These are phyloP conservation scores for Colletotrichum lupini DNA, from an alignment of 2,329 filamentous ascomycete genomes.

Conservation along the genomic window DNA sequence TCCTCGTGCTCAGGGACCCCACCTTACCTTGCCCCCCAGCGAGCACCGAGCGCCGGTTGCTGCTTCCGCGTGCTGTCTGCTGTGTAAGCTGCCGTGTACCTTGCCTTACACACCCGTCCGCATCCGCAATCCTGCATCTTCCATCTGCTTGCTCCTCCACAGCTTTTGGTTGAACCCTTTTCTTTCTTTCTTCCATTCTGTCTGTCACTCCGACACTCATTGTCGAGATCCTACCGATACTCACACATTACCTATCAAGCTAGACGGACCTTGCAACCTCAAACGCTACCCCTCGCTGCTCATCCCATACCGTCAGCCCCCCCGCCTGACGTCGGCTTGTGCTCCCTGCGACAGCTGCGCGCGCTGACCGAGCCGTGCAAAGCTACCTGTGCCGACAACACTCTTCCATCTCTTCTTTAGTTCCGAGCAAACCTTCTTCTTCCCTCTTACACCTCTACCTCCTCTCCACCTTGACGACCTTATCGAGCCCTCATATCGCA, in stretches of 20 bases:
- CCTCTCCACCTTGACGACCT: slow-evolving; percentile 5
- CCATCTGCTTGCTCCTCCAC: background rate
- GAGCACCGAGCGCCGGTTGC: slow-evolving; percentile 27
- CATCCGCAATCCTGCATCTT: slow-evolving; percentile 9
- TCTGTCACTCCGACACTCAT: background rate
- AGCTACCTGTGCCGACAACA: slow-evolving; percentile 5
- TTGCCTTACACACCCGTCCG: background rate
- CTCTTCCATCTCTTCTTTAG: background rate
- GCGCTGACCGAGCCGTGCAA: slow-evolving; percentile 27
- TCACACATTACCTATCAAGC: background rate
- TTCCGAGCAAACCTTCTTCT: slow-evolving; percentile 12
- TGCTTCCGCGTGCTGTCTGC: background rate
- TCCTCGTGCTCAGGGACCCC: slow-evolving; percentile 33
- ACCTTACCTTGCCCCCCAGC: background rate
- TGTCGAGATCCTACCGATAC: background rate
- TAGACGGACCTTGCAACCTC: background rate
- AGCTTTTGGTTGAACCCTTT: background rate
- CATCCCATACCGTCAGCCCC: background rate
- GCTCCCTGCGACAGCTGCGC: slow-evolving; percentile 12
- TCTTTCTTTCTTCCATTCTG: background rate
- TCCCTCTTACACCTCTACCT: slow-evolving; percentile 7
- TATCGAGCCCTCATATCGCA: slow-evolving; percentile 17
- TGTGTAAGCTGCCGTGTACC: background rate
- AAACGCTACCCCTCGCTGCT: background rate
- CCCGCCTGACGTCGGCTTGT: slow-evolving; percentile 29